phyloP scores from a whole-genome alignment of 2,329 filamentous ascomycete genomes.

The Penicillium oxalicum region DNA sequence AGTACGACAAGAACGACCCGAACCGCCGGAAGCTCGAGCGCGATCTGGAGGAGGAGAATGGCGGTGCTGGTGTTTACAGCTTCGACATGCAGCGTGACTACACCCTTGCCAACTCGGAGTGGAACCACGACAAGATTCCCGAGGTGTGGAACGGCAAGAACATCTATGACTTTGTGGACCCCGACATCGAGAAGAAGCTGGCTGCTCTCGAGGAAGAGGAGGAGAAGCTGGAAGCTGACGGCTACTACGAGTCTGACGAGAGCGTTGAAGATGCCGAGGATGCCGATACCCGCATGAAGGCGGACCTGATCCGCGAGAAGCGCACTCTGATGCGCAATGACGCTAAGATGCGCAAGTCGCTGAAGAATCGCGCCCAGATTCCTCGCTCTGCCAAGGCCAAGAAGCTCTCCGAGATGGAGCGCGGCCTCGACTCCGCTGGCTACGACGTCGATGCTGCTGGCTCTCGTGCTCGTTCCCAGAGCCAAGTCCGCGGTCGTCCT shows the following conservation, averaged over 20 bases:
- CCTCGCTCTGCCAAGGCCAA: slow-evolving; percentile 76
- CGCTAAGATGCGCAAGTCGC: slow-evolving; percentile 85
- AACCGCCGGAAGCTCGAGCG: slow-evolving; percentile 71
- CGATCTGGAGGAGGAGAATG: slow-evolving; percentile 85
- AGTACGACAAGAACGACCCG: slow-evolving; percentile 88
- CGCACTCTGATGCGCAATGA: slow-evolving; percentile 87
- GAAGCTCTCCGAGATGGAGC: slow-evolving; percentile 79
- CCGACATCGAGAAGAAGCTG: slow-evolving; percentile 91
- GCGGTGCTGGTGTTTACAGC: slow-evolving; percentile 92
- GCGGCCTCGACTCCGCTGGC: slow-evolving; percentile 76
- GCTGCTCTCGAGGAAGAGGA: slow-evolving; percentile 91
- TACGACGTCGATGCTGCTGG: slow-evolving; percentile 73
- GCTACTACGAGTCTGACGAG: slow-evolving; percentile 83
- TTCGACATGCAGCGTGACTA: slow-evolving; percentile 88
- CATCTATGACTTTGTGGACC: slow-evolving; percentile 94
- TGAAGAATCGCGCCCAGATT: slow-evolving; percentile 95
- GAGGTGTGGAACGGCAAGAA: slow-evolving; percentile 95
- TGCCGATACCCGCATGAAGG: slow-evolving; percentile 82
- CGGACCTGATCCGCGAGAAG: slow-evolving; percentile 93
- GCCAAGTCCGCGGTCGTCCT: slow-evolving; percentile 61
- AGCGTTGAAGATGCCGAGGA: slow-evolving; percentile 84
- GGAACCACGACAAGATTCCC: slow-evolving; percentile 94
- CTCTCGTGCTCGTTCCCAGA: slow-evolving; percentile 62
- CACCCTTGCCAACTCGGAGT: slow-evolving; percentile 77
- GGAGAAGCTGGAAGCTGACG: slow-evolving; percentile 82